Evolutionary conservation across 1,139 yeast genomes (phyloP).

Genomic region (Sporopachydermia cereana): DNA sequence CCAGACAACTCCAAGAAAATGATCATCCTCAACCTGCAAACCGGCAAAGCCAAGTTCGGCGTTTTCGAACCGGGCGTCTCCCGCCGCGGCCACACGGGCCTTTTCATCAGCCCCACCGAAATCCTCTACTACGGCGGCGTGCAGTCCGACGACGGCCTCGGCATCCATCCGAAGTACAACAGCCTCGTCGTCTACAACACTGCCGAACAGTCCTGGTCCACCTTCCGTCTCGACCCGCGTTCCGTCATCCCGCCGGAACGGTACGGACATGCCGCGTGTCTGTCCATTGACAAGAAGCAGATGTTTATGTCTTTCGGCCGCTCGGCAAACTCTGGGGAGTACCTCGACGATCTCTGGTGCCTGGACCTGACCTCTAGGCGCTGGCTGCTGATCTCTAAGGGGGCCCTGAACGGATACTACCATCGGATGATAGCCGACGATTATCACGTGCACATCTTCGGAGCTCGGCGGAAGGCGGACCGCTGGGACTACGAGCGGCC

Average conservation of each 20-base stretch:
- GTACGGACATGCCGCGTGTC: conserved; percentile 5
- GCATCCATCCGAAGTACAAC: conserved; percentile 2
- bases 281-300: conserved; percentile 2
- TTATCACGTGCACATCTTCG: conserved; percentile 1
- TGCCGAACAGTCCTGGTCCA: background rate
- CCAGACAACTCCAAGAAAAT: conserved; percentile 2
- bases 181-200: conserved; percentile 1
- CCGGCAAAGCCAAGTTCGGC: background rate
- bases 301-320: conserved; percentile 2
- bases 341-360: conserved; percentile 4
- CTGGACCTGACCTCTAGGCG: background rate
- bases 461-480: conserved; percentile 3
- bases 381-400: background rate
- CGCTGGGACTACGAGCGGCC: background rate
- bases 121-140: conserved; percentile 1
- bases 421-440: conserved; percentile 4
- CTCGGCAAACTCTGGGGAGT: conserved; percentile 1
- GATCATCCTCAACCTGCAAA: background rate
- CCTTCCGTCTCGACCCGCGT: background rate
- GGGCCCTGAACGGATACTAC: background rate
- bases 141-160: background rate
- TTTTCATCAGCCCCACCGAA: background rate
- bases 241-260: conserved; percentile 3
- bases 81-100: conserved; percentile 1
- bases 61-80: background rate